Evolutionary conservation across 1,284 basidiomycete species (phyloP).

Genomic region (Anthracocystis panici-leucophaei): DNA sequence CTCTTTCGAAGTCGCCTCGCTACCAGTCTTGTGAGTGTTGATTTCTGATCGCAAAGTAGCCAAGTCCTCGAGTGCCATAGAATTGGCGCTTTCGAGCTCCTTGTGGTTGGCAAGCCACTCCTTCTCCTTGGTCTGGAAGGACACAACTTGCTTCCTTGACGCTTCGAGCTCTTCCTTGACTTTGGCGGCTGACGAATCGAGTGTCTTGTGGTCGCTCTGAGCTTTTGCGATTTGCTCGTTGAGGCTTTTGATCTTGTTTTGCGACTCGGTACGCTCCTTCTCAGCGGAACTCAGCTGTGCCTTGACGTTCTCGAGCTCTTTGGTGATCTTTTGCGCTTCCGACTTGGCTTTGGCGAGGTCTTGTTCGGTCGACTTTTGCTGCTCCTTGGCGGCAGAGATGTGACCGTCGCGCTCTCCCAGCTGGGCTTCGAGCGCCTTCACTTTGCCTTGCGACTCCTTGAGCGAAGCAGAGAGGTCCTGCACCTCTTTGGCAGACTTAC

Average conservation of each 20-base stretch:
- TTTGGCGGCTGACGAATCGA: slow-evolving; percentile 18
- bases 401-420: slow-evolving; percentile 22
- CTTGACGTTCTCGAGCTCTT: slow-evolving; percentile 25
- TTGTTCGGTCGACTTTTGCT: slow-evolving; percentile 15
- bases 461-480: slow-evolving; percentile 22
- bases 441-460: slow-evolving; percentile 15
- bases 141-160: slow-evolving; percentile 25
- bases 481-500: slow-evolving; percentile 23
- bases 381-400: slow-evolving; percentile 12
- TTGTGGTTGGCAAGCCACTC: slow-evolving; percentile 33
- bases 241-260: slow-evolving; percentile 25
- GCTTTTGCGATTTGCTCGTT: slow-evolving; percentile 22
- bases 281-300: slow-evolving; percentile 11
- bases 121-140: slow-evolving; percentile 23
- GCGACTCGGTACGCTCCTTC: slow-evolving; percentile 17
- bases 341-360: slow-evolving; percentile 17
- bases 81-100: slow-evolving; percentile 28
- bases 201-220: slow-evolving; percentile 27
- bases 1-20: slow-evolving; percentile 20
- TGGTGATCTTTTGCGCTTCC: slow-evolving; percentile 11
- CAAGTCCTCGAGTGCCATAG: slow-evolving; percentile 21
- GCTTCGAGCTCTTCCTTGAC: slow-evolving; percentile 26
- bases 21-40: slow-evolving; percentile 24
- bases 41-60: slow-evolving; percentile 25
- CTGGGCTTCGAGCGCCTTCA: slow-evolving; percentile 20